These are phyloP conservation scores for Fusarium circinatum DNA, from an alignment of 2,329 filamentous ascomycete species.

Conservation along the genomic window DNA sequence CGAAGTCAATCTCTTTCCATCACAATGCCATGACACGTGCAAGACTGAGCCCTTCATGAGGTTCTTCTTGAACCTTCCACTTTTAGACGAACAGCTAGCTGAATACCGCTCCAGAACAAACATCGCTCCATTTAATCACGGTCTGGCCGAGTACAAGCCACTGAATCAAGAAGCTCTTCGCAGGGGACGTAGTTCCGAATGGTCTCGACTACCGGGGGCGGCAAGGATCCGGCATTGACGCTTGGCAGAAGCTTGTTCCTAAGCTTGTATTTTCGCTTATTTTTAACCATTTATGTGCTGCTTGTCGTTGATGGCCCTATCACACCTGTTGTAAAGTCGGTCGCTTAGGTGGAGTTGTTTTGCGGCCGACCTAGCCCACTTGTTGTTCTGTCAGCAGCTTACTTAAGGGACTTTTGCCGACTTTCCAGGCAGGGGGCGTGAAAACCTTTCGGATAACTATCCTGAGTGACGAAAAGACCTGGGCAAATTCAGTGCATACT, in stretches of 20 bases:
- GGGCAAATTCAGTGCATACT: fast-evolving
- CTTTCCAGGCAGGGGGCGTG: background rate
- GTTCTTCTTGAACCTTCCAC: too few relatives aligned
- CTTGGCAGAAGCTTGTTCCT: background rate
- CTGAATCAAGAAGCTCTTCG: too few relatives aligned
- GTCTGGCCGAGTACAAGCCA: background rate
- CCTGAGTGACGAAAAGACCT: background rate
- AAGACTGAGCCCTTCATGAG: background rate
- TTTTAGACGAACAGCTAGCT: too few relatives aligned
- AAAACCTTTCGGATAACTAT: fast-evolving
- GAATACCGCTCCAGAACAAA: background rate
- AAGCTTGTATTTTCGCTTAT: background rate
- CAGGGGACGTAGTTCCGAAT: background rate
- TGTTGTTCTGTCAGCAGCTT: background rate
- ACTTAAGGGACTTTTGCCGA: background rate
- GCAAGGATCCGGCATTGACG: background rate
- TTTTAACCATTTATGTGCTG: background rate
- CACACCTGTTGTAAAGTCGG: background rate
- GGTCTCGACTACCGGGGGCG: background rate
- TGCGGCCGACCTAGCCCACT: background rate
- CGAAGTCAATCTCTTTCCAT: background rate
- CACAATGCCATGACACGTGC: background rate
- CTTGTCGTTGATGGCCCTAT: background rate
- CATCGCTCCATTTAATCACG: background rate
- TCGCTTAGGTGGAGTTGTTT: background rate